Conservation (phyloP, 129 eudicot genomes). For the Gnaphalium uliginosum region DNA sequence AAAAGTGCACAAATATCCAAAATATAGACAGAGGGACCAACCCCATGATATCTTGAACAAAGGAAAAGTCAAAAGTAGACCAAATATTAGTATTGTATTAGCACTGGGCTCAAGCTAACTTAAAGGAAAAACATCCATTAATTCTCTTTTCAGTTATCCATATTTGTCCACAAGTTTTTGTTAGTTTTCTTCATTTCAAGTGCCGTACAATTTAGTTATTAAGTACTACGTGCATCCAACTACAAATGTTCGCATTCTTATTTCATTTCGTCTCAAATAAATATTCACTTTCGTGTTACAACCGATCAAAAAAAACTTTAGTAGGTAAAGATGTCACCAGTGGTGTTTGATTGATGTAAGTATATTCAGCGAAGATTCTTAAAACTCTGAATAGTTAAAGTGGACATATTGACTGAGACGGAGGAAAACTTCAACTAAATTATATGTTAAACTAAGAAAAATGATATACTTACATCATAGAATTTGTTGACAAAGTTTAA, state of each 20-base stretch:
- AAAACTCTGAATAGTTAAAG: no score
- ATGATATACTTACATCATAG: not conserved
- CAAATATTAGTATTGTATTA: conserved; percentile 21
- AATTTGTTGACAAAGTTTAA: not conserved
- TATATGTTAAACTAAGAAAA: not conserved
- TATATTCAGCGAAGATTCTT: no score
- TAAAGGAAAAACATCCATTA: conserved; percentile 25
- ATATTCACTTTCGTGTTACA: no score
- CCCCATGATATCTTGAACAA: conserved; percentile 31
- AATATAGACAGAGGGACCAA: conserved; percentile 22
- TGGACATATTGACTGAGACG: no score
- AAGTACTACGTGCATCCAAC: no score
- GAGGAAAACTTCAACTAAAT: not conserved
- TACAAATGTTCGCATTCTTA: no score
- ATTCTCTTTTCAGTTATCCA: conserved; percentile 14
- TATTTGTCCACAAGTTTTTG: not conserved
- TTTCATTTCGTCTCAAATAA: no score
- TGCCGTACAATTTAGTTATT: no score
- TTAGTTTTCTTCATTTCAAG: not conserved
- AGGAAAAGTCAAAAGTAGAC: conserved; percentile 40
- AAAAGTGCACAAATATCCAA: conserved; percentile 34
- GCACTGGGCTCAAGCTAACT: conserved; percentile 39
- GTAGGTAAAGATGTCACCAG: no score
- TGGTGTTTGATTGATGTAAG: no score
- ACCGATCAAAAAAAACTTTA: no score